Base-by-base conservation (phyloP, 139 green algal species). In the Choricystis sp. region DNA sequence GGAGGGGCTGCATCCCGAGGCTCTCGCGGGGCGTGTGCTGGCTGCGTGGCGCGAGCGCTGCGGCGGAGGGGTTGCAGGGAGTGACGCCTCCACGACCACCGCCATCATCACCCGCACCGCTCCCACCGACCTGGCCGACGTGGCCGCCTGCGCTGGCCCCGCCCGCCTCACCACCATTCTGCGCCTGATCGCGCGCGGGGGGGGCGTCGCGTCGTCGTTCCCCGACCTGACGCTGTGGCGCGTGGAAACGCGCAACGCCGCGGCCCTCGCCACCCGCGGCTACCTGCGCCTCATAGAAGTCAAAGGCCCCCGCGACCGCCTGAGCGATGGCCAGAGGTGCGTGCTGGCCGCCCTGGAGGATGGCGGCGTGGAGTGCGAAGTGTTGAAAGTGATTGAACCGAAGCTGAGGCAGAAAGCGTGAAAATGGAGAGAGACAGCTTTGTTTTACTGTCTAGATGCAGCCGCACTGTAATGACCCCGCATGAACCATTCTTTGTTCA, bases 201-300 rank as follows among this genome's bases (percentile, higher is more conserved):
- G 82, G 60, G 65, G 49, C 28, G 79, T 80, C 30, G 85, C 70
- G 73, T n/a, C n/a, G n/a, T n/a, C n/a, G n/a, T 49, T 94, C 83
- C 88, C 88, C 1, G 88, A 95, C 71, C 67, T 96, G 73, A 69
- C 95, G 70, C 78, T 96, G 66, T 95, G 86, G 88, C 69, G 73
- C 29, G 66, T 72, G 1, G 61, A 49, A 16, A 31, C 30, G 40
- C 49, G 40, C 14, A 57, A 62, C 2, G 71, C 78, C 19, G 75
- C 76, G 64, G 40, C 9, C 40, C 9, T 16, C 9, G 9, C 40
- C 40, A 16, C 9, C 9, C 40, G 40, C 40, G 9, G 40, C 40
- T 16, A 16, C 40, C 16, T 9, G 9, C 40, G 57, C 23, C 64
- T 85, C 57, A 62, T 68, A 23, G 81, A 87, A 58, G 83, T 82